Base-by-base conservation (phyloP, 768 basidiomycete genomes). In the Dacryopinax spathularia region DNA sequence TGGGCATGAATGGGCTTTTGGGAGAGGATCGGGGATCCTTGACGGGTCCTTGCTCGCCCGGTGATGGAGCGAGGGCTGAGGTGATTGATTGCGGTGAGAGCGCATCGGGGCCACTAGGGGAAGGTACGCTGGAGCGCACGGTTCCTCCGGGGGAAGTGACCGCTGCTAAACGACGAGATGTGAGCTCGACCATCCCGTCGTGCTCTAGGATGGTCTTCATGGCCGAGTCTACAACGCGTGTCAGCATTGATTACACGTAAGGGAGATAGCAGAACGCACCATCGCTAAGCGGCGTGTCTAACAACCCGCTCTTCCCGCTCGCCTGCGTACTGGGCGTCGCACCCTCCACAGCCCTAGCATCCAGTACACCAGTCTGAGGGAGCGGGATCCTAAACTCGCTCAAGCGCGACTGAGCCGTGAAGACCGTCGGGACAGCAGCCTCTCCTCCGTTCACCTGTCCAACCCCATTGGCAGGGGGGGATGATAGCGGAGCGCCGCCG, bases 201-300 rank as follows among this genome's bases (percentile, higher is more conserved):
- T 56, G 48, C 31, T 56, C 48, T 10, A 56, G 48, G 10, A 56
- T 56, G 29, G 48, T 56, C 48, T 56, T 56, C 48, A 56, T 56
- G 3, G 48, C 48, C 48, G 48, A 56, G 25, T 56, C 48, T 56
- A 20, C 10, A 56, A 22, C 10, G 18, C 25, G 20, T n/a, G 7
- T 56, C 5, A 56, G 48, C 13, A 56, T 3, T 6, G n/a, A 22
- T 13, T 10, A 6, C 9, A 44, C 43, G 7, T 44, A 3, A 13
- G 25, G 6, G 12, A 56, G 6, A 27, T 4, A 56, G 48, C 9
- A 29, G 20, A 25, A 22, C 43, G 25, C 20, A 56, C 48, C 48
- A 18, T 56, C 48, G 25, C 48, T 56, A 3, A 56, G 25, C 5
- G 48, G 48, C 25, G 48, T 56, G 25, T 56, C 48, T 9, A 56